phyloP scores from a whole-genome alignment of 768 basidiomycete species.

The Amanita inopinata region DNA sequence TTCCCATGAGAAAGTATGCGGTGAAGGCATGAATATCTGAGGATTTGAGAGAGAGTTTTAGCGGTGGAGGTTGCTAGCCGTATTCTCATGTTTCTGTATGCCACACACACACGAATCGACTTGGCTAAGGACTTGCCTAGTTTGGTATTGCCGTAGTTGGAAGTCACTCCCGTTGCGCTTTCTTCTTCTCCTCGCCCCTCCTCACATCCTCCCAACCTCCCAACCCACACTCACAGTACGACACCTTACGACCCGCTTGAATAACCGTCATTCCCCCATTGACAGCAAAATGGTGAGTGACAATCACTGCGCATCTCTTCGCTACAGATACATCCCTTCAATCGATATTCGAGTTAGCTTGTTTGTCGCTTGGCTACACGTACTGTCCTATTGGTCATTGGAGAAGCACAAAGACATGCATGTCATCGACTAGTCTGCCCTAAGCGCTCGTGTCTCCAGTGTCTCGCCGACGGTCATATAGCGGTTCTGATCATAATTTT shows the following conservation, averaged over 20 bases:
- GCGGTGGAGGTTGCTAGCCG: no score
- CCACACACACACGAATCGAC: background rate
- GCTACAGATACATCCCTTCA: no score
- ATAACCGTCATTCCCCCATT: no score
- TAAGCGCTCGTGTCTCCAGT: slow-evolving; percentile 34
- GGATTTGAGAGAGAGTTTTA: background rate
- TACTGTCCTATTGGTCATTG: background rate
- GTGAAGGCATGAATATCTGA: slow-evolving; percentile 67
- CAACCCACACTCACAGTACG: no score
- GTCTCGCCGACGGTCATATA: slow-evolving; percentile 35
- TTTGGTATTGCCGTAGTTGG: background rate
- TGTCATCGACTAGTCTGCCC: slow-evolving; percentile 7
- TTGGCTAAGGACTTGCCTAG: background rate
- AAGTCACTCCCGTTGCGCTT: slow-evolving; percentile 14
- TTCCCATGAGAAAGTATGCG: slow-evolving; percentile 89
- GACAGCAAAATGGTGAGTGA: no score
- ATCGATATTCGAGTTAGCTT: no score
- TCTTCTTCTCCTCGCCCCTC: slow-evolving; percentile 13
- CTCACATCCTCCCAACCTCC: slow-evolving; percentile 11
- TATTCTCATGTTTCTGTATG: background rate
- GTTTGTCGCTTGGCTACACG: slow-evolving; percentile 1
- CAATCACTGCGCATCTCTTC: no score
- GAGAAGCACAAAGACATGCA: background rate
- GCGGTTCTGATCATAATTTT: slow-evolving; percentile 26
- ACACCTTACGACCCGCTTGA: background rate